phyloP scores from a whole-genome alignment of 805 yeast genomes.

The Jamesozyma gamospora region DNA sequence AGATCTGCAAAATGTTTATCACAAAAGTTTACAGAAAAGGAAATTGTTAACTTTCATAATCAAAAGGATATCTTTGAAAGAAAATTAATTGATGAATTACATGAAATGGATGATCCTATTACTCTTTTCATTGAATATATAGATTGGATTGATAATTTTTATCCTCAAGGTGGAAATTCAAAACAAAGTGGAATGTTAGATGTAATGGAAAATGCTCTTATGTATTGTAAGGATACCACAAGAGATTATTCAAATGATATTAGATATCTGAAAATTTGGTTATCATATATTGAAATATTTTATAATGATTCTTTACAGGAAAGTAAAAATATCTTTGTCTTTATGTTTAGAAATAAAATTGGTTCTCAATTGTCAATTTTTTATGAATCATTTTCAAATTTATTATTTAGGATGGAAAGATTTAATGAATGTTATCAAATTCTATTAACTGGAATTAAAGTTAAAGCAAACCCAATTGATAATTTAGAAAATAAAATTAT shows the following conservation, averaged over 20 bases:
- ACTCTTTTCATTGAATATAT: constrained; percentile 62
- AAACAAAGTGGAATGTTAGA: constrained; percentile 56
- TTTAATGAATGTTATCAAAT: constrained; percentile 16
- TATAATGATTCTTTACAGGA: constrained; percentile 41
- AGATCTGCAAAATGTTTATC: constrained; percentile 50
- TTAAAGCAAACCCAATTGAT: constrained; percentile 37
- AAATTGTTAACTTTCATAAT: constrained; percentile 3
- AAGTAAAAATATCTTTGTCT: constrained; percentile 63
- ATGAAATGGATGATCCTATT: constrained; percentile 71
- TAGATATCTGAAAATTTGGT: constrained; percentile 70
- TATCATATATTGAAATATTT: constrained; percentile 49
- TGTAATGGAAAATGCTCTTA: constrained; percentile 62
- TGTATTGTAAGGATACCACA: constrained; percentile 48
- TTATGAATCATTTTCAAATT: constrained; percentile 67
- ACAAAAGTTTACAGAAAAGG: constrained; percentile 31
- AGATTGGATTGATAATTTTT: constrained; percentile 53
- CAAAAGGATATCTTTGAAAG: constrained; percentile 35
- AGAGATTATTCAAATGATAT: constrained; percentile 68
- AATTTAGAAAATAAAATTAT: constrained; percentile 6
- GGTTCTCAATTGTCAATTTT: constrained; percentile 57
- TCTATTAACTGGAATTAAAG: constrained; percentile 13
- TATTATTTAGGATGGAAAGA: constrained; percentile 11
- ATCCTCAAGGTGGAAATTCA: constrained; percentile 51
- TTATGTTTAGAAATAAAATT: constrained; percentile 60
- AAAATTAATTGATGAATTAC: constrained; percentile 33